Base-by-base conservation (phyloP, 1,284 basidiomycete genomes). In the Pseudozyma thailandica region DNA sequence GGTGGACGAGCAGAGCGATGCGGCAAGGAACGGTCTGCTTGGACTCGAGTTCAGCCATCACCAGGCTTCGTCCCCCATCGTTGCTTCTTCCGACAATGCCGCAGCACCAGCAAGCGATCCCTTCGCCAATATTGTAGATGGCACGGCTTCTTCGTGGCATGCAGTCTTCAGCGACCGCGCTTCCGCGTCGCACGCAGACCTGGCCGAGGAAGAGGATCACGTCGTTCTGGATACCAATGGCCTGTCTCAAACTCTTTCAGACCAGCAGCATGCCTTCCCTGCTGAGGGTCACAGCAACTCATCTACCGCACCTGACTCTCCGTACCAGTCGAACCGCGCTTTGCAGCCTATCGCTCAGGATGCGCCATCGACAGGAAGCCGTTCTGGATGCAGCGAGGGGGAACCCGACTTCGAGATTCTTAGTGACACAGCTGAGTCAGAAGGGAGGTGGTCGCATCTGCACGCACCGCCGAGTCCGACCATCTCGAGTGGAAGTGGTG, bases 111-210 rank as follows among this genome's bases (percentile, higher is more conserved):
- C 26, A 0, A 31, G 20, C 3, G 66, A 71, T 20, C 56, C 66
- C 3, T 71, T 71, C n/a, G 50, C 37, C 8, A 48, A 46, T 23
- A 48, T 71, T 4, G 46, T 48, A 7, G 61, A 71, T 27, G 56
- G 47, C n/a, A 60, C 61, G 6, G 59, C 60, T 20, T 71, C 66
- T 10, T 64, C 66, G 0, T 71, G 66, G 66, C 66, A 71, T n/a
- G 57, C 66, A 13, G 60, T 57, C 18, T 71, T 64, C 33, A 53
- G 44, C 50, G 50, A 58, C 8, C 58, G 55, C 21, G 25, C 43
- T 1, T n/a, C 44, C 7, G 25, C 20, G 9, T 43, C 50, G 21
- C 20, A 20, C 16, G 35, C 33, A n/a, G 44, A 37, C 12, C 15
- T 23, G 39, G 6, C 23, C 23, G 25, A 26, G 3, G 63, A 66